phyloP scores from a whole-genome alignment of 306 rosid species.

The Dalbergia oliveri region DNA sequence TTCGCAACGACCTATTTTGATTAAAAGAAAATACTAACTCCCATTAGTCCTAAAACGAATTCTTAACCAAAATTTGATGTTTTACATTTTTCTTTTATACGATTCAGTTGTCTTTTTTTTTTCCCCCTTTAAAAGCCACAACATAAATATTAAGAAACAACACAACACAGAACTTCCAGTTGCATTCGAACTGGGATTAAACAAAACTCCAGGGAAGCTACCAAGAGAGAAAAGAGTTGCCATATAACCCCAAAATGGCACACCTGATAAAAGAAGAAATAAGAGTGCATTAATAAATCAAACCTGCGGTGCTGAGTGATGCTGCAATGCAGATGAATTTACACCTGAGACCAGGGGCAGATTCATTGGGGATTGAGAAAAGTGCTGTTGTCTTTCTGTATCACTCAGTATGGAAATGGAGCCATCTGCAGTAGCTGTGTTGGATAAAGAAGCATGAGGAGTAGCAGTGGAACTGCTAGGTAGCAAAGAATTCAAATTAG shows the following conservation, averaged over 20 bases:
- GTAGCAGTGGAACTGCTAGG: slow-evolving; percentile 54
- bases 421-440: slow-evolving; percentile 48
- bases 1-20: not conserved
- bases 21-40: not conserved
- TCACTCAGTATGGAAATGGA: slow-evolving; percentile 54
- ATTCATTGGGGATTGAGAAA: slow-evolving; percentile 59
- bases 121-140: not conserved
- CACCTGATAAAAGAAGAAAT: slow-evolving; percentile 17
- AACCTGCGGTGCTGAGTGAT: slow-evolving; percentile 63
- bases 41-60: not conserved
- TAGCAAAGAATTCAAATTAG: slow-evolving; percentile 52
- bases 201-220: not conserved
- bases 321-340: slow-evolving; percentile 56
- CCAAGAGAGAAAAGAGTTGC: not conserved
- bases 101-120: slow-evolving; percentile 13
- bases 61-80: not conserved
- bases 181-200: not conserved
- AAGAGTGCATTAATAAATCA: slow-evolving; percentile 15
- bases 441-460: slow-evolving; percentile 58
- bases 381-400: slow-evolving; percentile 68
- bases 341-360: slow-evolving; percentile 58
- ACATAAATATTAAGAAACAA: slow-evolving; percentile 24
- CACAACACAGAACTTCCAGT: not conserved
- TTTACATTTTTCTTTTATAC: slow-evolving; percentile 11
- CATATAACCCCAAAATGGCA: slow-evolving; percentile 22